Evolutionary conservation across 129 eudicot genomes (phyloP).

Genomic region (Logfia minima): DNA sequence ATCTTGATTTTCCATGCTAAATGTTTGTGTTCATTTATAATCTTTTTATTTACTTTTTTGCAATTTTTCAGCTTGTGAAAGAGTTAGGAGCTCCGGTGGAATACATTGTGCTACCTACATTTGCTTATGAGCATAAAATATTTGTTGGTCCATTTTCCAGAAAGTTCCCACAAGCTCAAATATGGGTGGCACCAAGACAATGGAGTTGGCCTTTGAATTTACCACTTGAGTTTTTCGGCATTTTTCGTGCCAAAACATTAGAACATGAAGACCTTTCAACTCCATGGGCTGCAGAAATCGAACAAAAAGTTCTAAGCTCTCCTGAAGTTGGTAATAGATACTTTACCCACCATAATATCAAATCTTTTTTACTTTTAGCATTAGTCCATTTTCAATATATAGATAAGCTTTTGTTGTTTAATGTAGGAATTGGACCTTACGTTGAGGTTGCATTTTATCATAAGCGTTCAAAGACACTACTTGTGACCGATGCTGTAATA

Average conservation of each 20-base stretch:
- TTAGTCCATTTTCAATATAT: not conserved
- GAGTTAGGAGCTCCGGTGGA: slow-evolving; percentile 96
- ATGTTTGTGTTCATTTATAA: slow-evolving; percentile 24
- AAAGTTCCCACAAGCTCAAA: slow-evolving; percentile 86
- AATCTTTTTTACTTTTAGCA: slow-evolving; percentile 1
- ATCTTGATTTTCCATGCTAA: slow-evolving; percentile 12
- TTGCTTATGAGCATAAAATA: slow-evolving; percentile 98
- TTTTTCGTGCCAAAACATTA: slow-evolving; percentile 82
- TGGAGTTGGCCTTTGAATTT: slow-evolving; percentile 99
- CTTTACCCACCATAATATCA: slow-evolving; percentile 11
- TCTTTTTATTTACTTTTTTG: not conserved
- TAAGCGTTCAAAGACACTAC: slow-evolving; percentile 74
- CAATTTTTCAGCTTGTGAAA: slow-evolving; percentile 69
- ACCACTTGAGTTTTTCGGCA: slow-evolving; percentile 93
- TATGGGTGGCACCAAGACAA: slow-evolving; percentile 99
- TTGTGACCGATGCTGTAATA: slow-evolving; percentile 93
- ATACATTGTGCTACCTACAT: slow-evolving; percentile 89
- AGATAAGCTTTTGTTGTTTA: slow-evolving; percentile 3
- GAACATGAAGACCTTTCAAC: slow-evolving; percentile 68
- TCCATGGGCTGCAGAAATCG: slow-evolving; percentile 92
- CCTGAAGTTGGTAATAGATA: slow-evolving; percentile 89
- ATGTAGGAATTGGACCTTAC: slow-evolving; percentile 91
- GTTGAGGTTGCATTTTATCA: slow-evolving; percentile 99
- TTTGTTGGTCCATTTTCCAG: slow-evolving; percentile 97
- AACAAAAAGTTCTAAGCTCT: slow-evolving; percentile 86